phyloP scores from a whole-genome alignment of 78 protist species.

The Dictyostelium brefeldianum region DNA sequence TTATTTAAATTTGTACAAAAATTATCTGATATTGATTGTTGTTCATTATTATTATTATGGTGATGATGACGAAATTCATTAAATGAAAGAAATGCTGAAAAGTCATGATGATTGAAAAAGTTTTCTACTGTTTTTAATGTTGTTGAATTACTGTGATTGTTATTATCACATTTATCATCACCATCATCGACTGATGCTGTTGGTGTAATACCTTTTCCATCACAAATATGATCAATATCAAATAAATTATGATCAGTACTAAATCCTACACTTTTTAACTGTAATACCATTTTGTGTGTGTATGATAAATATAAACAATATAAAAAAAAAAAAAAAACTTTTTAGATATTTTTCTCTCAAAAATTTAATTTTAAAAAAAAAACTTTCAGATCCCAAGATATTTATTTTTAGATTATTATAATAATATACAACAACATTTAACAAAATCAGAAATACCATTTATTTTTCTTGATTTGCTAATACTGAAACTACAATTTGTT shows the following conservation, averaged over 20 bases:
- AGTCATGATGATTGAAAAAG: conserved; percentile 36
- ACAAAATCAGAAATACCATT: too few relatives aligned
- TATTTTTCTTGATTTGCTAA: conserved; percentile 47
- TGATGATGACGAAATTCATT: conserved; percentile 1
- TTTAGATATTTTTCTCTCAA: too few relatives aligned
- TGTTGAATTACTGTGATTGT: not conserved
- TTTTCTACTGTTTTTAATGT: not conserved
- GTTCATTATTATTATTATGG: not conserved
- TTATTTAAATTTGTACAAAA: not conserved
- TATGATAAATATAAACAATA: too few relatives aligned
- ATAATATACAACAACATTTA: too few relatives aligned
- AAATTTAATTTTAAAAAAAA: too few relatives aligned
- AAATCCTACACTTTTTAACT: not conserved
- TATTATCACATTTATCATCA: not conserved
- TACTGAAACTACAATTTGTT: conserved; percentile 41
- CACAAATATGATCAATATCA: not conserved
- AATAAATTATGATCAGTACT: not conserved
- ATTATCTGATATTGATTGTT: not conserved
- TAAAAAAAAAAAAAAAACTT: too few relatives aligned
- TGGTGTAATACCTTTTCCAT: not conserved
- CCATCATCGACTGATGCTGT: too few relatives aligned
- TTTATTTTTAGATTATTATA: too few relatives aligned
- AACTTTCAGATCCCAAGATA: too few relatives aligned
- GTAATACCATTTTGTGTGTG: not conserved
- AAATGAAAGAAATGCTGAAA: conserved; percentile 28